Percentiles rank a stretch among this genome's conserved stretches.
These are phyloP conservation scores for Sporothrix phasma DNA, from an alignment of 2,329 filamentous ascomycete genomes.

Conservation along the genomic window DNA sequence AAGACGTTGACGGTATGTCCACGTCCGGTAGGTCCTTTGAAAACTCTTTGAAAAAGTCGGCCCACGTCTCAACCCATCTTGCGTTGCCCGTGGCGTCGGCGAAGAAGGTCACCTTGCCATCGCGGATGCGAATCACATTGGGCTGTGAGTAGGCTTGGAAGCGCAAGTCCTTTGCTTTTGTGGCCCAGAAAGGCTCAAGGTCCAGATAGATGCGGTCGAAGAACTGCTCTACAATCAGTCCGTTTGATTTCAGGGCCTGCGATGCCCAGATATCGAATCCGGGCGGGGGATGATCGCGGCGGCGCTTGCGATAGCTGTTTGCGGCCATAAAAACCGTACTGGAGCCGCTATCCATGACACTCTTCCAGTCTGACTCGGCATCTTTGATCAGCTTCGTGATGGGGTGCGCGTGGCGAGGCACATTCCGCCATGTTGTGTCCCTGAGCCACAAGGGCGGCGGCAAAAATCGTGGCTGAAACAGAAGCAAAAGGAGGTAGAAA, in stretches of 20 bases:
- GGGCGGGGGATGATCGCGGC: conserved; percentile 38
- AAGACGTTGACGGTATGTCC: conserved; percentile 56
- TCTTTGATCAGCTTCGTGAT: conserved; percentile 37
- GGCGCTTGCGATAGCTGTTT: conserved; percentile 33
- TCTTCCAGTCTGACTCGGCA: conserved; percentile 30
- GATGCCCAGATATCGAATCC: conserved; percentile 38
- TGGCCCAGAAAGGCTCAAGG: conserved; percentile 43
- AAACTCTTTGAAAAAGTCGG: conserved; percentile 39
- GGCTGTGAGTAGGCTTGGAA: conserved; percentile 32
- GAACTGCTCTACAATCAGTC: conserved; percentile 36
- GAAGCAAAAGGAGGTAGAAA: not conserved
- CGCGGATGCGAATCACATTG: conserved; percentile 38
- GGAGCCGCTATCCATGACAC: conserved; percentile 33
- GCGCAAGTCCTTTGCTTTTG: conserved; percentile 29
- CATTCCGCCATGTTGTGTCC: not conserved
- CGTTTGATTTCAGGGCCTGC: conserved; percentile 33
- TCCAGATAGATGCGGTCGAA: conserved; percentile 46
- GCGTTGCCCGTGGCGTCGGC: conserved; percentile 32
- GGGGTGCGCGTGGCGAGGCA: conserved; percentile 26
- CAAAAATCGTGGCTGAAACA: not conserved
- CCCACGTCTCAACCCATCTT: conserved; percentile 39
- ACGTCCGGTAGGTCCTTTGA: conserved; percentile 49
- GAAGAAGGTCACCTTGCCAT: conserved; percentile 30
- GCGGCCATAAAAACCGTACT: conserved; percentile 36
- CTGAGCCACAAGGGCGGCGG: not conserved